Evolutionary conservation across 1,284 basidiomycete genomes (phyloP), one percentile per base, ranked within the genome.

Genomic region (Apiotrichum laibachii): DNA sequence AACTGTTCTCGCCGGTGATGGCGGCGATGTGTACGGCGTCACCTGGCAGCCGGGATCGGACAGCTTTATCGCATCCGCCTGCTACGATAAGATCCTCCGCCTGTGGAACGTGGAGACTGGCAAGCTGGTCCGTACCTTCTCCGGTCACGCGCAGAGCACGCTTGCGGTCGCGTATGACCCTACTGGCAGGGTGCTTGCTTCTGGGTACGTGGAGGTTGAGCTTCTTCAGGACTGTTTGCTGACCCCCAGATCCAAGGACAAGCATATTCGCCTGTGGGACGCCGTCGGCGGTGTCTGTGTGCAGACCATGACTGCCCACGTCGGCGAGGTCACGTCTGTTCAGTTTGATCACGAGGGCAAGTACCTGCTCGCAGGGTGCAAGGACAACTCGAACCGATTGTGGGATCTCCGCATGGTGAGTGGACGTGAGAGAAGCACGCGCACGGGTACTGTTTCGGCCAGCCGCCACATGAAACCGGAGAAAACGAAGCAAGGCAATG

Each of bases 271-370:
- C 0, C 67, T 81, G 50, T 82, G 81, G 81, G 81, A 82, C 60
- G 77, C 79, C 5, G 75, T 81, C 18, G 77, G 78, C 10, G 81
- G 80, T 0, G 75, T 80, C 0, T 77, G 75, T 57, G 73, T 79
- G 22, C 77, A 77, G 42, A 79, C 79, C 5, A 68, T 81, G 50
- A 72, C 77, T 2, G 78, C 74, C 0, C 80, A 80, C 52, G 67
- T 82, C 16, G 81, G 81, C 18, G 80, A 82, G 65, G 75, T 81
- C 34, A 80, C 81, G 0, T 77, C 74, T 31, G 80, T 82, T 46
- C 76, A 80, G 62, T 78, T 81, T 62, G 80, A 80, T 65, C 63
- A 73, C 35, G 73, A 75, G 37, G 80, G 80, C 1, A 69, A 73
- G 57, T 77, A 80, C 53, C 71, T 82, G 22, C 67, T 82, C 35